phyloP scores from a whole-genome alignment of 169 alveolate genomes.

The Eimeria zaria region DNA sequence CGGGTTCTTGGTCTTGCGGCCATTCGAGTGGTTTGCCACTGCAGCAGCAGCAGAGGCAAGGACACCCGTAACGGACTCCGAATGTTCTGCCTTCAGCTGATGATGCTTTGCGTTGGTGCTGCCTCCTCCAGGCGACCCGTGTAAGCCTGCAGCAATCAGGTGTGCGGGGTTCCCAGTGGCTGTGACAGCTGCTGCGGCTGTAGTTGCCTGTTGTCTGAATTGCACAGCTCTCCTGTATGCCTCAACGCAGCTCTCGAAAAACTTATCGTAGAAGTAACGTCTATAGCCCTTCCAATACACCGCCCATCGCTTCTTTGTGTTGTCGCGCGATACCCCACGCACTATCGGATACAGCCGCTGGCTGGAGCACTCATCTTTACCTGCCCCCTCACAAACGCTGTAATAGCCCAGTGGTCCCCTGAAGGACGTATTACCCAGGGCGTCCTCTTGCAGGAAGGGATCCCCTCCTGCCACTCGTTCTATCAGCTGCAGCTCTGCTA shows the following conservation, averaged over 20 bases:
- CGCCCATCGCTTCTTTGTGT: constrained; percentile 84
- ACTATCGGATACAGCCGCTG: constrained; percentile 78
- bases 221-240: constrained; percentile 81
- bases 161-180: constrained; percentile 73
- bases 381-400: constrained; percentile 79
- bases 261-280: constrained; percentile 81
- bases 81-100: constrained; percentile 21
- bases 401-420: constrained; percentile 64
- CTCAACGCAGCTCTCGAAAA: constrained; percentile 77
- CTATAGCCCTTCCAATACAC: constrained; percentile 85
- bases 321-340: constrained; percentile 84
- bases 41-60: constrained; percentile 66
- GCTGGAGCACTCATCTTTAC: constrained; percentile 8
- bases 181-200: constrained; percentile 45
- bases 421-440: not conserved
- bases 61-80: constrained; percentile 53
- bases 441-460: constrained; percentile 27
- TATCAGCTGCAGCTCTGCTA: constrained; percentile 72
- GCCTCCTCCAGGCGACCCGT: constrained; percentile 44
- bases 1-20: constrained; percentile 1
- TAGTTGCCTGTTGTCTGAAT: constrained; percentile 81
- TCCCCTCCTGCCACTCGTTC: constrained; percentile 40
- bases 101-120: constrained; percentile 4
- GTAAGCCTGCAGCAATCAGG: constrained; percentile 59
- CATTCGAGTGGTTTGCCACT: constrained; percentile 42